phyloP scores from a whole-genome alignment of 2,329 filamentous ascomycete genomes.

The Nothophaeocryptopus gaeumannii region DNA sequence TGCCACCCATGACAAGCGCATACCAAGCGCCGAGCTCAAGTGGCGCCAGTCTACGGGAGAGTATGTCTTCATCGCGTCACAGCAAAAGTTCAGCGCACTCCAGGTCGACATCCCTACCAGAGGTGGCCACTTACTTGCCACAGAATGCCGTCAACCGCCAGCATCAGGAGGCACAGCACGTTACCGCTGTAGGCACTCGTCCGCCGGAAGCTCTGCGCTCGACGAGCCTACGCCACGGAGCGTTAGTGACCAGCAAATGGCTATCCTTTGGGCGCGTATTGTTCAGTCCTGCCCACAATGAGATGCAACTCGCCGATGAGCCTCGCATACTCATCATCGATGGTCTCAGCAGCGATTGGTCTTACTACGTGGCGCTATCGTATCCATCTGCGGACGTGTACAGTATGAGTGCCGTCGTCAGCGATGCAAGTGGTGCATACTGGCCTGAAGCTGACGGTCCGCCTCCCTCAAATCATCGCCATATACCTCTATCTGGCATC shows the following conservation, averaged over 20 bases:
- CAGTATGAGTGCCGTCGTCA: constrained; percentile 46
- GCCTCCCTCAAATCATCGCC: constrained; percentile 63
- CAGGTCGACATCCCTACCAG: constrained; percentile 30
- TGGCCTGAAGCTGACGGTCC: constrained; percentile 25
- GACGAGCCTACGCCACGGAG: constrained; percentile 66
- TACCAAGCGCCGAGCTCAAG: constrained; percentile 9
- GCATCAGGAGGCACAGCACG: no score
- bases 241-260: constrained; percentile 85
- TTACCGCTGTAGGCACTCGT: no score
- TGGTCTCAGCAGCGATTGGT: constrained; percentile 87
- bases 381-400: constrained; percentile 74
- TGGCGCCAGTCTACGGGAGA: constrained; percentile 13
- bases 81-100: constrained; percentile 32
- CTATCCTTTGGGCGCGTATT: constrained; percentile 79
- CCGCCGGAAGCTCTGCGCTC: not conserved
- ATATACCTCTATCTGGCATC: constrained; percentile 66
- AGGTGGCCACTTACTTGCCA: constrained; percentile 9
- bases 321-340: constrained; percentile 73
- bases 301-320: constrained; percentile 59
- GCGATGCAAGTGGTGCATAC: constrained; percentile 1
- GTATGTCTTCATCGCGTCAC: constrained; percentile 25
- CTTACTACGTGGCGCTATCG: constrained; percentile 77
- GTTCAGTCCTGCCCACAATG: constrained; percentile 74
- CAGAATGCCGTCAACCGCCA: no score
- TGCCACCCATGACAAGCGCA: constrained; percentile 8